Evolutionary conservation across 768 basidiomycete genomes (phyloP), one percentile per base, ranked within the genome.

Genomic region (Podaxis carcinomalis): DNA sequence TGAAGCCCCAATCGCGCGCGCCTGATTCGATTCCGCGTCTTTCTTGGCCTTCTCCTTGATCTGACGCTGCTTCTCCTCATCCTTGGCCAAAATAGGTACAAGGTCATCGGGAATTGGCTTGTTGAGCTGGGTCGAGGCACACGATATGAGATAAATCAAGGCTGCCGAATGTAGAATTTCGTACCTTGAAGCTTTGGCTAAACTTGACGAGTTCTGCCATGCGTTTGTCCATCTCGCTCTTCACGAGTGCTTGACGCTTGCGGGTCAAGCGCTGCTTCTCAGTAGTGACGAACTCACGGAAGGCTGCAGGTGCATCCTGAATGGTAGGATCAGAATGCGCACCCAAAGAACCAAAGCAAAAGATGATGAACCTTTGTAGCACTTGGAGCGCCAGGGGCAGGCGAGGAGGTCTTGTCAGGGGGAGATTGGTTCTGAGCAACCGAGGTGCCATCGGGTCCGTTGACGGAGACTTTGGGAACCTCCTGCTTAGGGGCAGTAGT

Each of bases 61-160:
- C 52, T 77, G 81, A 62, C 85, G 84, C 68, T 95, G 93, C 76
- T 92, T 96, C 56, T 90, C 89, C 72, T 93, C 92, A 68, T 96
- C 93, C 75, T 97, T 98, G 44, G 96, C 89, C 23, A 98, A 77
- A 68, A 98, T 95, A 2, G 90, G 83, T 16, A 98, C 89, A 55
- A 98, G 83, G 69, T 98, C 96, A 28, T 93, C 92, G 13, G 96
- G 95, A 64, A 98, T 95, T 16, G 93, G 93, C 71, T 94, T 90
- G 71, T 95, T 96, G 53, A 96, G 84, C 93, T 95, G 65, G 7
- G 60, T 28, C 62, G 51, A 56, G 44, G 14, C 32, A 40, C 19
- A 23, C 25, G 55, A 32, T n/a, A 42, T 58, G 47, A 52, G 28
- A 19, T 14, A 37, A 54, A 54, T 16, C 13, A 57, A 16, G 11